Conservation (phyloP, 305 asterid species). For the Vinca major region DNA sequence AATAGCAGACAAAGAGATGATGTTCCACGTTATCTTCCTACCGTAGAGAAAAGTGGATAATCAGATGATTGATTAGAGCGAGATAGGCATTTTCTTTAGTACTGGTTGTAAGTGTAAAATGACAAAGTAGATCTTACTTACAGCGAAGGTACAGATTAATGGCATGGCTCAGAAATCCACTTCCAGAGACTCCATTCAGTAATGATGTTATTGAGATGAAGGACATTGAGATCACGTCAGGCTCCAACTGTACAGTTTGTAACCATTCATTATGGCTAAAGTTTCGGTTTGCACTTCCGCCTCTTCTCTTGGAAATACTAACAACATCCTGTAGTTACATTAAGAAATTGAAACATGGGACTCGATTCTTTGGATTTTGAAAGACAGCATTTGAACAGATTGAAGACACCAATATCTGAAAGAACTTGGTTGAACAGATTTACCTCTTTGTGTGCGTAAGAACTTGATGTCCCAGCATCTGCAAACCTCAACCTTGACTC, state of each 20-base stretch:
- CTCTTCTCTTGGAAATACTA: conserved; percentile 81
- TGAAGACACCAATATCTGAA: conserved; percentile 11
- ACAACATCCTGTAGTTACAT: conserved; percentile 52
- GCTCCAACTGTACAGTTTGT: conserved; percentile 78
- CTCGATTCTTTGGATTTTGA: conserved; percentile 12
- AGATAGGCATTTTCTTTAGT: background rate
- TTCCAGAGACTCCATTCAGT: conserved; percentile 82
- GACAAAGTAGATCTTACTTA: conserved; percentile 35
- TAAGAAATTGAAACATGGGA: conserved; percentile 21
- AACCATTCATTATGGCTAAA: conserved; percentile 75
- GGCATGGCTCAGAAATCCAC: conserved; percentile 96
- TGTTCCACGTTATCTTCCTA: background rate
- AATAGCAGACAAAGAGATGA: conserved; percentile 4
- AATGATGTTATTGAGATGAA: conserved; percentile 86
- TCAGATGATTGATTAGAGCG: background rate
- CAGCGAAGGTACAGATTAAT: conserved; percentile 89
- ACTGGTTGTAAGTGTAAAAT: background rate
- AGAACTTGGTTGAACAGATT: background rate
- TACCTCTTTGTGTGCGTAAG: conserved; percentile 85
- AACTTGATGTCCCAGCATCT: conserved; percentile 69
- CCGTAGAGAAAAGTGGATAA: background rate
- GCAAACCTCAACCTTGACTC: conserved; percentile 76
- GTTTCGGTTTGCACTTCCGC: conserved; percentile 60
- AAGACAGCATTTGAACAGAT: conserved; percentile 14
- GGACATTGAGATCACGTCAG: conserved; percentile 92